Evolutionary conservation across 345 rosid genomes (phyloP).

Genomic region (Eucalyptus curtisii): DNA sequence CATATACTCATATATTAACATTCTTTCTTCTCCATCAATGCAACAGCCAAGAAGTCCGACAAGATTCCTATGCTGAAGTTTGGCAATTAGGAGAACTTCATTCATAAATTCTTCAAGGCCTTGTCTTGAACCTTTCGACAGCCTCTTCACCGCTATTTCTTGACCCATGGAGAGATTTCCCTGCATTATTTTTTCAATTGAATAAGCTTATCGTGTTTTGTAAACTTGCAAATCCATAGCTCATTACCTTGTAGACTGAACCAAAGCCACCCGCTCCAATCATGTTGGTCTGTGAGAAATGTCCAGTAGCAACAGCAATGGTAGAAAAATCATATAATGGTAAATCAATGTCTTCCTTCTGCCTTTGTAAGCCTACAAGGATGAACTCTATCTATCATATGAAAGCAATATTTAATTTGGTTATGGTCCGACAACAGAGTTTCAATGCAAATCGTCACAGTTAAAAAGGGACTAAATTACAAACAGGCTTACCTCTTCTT

Average conservation of each 20-base stretch:
- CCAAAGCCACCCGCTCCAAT: neutral
- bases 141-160: constrained; percentile 1
- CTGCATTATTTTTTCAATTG: neutral
- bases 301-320: neutral
- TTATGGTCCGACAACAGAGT: rapidly evolving
- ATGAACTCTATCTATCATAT: neutral
- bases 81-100: neutral
- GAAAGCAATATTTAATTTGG: no score
- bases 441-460: neutral
- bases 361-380: neutral
- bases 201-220: neutral
- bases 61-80: neutral
- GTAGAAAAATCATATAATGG: neutral
- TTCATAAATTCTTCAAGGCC: neutral
- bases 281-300: neutral
- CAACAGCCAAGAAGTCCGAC: neutral
- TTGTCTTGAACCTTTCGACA: neutral
- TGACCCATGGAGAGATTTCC: neutral
- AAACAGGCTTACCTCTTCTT: neutral
- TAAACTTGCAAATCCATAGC: neutral
- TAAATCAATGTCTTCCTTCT: neutral
- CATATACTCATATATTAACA: neutral
- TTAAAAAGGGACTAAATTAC: neutral
- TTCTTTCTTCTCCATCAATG: neutral
- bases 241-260: neutral